These are phyloP conservation scores for Wickerhamomyces chaumierensis DNA, from an alignment of 805 yeast species.

Conservation along the genomic window DNA sequence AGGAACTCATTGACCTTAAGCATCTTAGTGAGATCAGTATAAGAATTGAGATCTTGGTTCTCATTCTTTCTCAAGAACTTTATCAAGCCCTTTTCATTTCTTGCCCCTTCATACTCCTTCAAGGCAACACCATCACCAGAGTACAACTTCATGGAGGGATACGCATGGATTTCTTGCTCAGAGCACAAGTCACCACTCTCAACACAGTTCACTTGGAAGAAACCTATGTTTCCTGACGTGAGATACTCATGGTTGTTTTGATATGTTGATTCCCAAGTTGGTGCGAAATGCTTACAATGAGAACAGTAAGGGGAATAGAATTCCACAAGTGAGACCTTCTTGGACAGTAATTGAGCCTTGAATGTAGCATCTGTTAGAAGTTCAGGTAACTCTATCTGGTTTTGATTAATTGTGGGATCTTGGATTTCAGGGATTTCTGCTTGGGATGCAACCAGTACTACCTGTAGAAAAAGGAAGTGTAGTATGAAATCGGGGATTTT, in stretches of 20 bases:
- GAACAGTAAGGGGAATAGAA: conserved; percentile 84
- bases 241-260: conserved; percentile 33
- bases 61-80: conserved; percentile 38
- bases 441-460: no score
- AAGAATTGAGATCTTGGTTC: background rate
- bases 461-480: no score
- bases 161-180: conserved; percentile 49
- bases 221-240: conserved; percentile 31
- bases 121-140: conserved; percentile 38
- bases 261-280: conserved; percentile 70
- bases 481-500: no score
- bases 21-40: background rate
- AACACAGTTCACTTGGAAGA: conserved; percentile 79
- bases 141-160: conserved; percentile 65
- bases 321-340: conserved; percentile 67
- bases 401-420: background rate
- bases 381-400: conserved; percentile 28
- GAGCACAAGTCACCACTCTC: conserved; percentile 79
- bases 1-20: background rate
- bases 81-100: conserved; percentile 37
- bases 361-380: conserved; percentile 40
- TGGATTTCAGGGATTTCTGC: no score
- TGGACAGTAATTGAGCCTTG: conserved; percentile 28
- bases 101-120: conserved; percentile 28
- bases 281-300: conserved; percentile 74